Conservation (phyloP, 371 early-diverging fungal species). For the Rhizopus microsporus region DNA sequence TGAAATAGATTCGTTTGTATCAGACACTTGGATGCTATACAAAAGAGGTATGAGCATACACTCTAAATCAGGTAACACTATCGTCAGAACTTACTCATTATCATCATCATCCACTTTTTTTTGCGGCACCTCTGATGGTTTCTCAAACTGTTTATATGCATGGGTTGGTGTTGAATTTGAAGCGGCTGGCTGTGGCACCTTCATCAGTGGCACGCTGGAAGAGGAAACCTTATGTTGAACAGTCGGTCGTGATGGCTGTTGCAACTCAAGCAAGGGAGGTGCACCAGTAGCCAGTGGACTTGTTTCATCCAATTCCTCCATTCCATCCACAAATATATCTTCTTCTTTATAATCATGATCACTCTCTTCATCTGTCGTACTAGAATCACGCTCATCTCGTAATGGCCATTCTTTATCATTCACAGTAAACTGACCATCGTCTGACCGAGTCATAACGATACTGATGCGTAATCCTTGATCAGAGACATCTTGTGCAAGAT, state of each 20-base stretch:
- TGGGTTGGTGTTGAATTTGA: too few species aligned
- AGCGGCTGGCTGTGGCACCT: too few species aligned
- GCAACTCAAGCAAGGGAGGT: background rate
- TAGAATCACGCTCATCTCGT: constrained; percentile 35
- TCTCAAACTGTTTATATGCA: too few species aligned
- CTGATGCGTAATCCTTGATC: constrained; percentile 1
- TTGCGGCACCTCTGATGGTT: too few species aligned
- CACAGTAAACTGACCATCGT: constrained; percentile 13
- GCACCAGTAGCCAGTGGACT: background rate
- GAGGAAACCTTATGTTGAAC: too few species aligned
- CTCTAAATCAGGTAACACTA: too few species aligned
- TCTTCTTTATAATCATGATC: constrained; percentile 31
- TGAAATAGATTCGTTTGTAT: background rate
- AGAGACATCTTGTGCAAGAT: constrained; percentile 16
- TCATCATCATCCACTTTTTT: too few species aligned
- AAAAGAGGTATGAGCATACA: too few species aligned
- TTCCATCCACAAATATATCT: constrained; percentile 39
- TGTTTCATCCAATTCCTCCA: constrained; percentile 23
- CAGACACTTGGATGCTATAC: background rate
- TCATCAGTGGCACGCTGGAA: too few species aligned
- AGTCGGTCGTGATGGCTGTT: too few species aligned
- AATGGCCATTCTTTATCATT: constrained; percentile 44
- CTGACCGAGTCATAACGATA: constrained; percentile 1
- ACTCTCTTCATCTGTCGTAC: constrained; percentile 34
- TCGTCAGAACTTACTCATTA: too few species aligned